These are phyloP conservation scores for Aspergillus sp. DNA, from an alignment of 2,329 filamentous ascomycete species.

Conservation along the genomic window DNA sequence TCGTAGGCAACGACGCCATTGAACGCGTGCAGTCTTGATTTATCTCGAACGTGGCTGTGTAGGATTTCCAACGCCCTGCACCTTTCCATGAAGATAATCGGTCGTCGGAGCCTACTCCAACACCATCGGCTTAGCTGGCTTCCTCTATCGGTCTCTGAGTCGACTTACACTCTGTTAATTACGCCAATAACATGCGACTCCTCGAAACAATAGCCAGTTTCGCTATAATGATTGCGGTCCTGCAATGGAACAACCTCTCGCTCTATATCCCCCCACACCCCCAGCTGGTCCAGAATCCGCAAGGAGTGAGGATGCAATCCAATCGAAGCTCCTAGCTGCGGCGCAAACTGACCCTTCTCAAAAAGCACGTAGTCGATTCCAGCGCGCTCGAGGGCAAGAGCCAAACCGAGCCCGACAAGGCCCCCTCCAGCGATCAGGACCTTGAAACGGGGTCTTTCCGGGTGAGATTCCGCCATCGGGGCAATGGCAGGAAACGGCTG, in stretches of 20 bases:
- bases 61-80: not conserved
- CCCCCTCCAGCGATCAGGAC: not conserved
- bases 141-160: no score
- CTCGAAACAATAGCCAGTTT: not conserved
- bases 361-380: conserved; percentile 3
- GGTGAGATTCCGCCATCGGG: not conserved
- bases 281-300: conserved; percentile 1
- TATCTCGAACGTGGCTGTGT: not conserved
- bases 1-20: not conserved
- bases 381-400: not conserved
- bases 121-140: no score
- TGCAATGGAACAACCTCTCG: not conserved
- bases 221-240: not conserved
- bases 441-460: not conserved
- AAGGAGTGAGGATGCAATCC: not conserved
- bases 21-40: not conserved
- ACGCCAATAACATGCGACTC: not conserved
- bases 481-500: not conserved
- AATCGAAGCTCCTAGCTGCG: not conserved
- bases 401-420: not conserved
- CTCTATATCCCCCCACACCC: not conserved
- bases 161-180: not conserved
- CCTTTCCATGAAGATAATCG: conserved; percentile 2
- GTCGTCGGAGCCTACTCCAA: not conserved
- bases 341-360: not conserved